Conservation (phyloP, 768 basidiomycete genomes). For the Naganishia friedmannii region DNA sequence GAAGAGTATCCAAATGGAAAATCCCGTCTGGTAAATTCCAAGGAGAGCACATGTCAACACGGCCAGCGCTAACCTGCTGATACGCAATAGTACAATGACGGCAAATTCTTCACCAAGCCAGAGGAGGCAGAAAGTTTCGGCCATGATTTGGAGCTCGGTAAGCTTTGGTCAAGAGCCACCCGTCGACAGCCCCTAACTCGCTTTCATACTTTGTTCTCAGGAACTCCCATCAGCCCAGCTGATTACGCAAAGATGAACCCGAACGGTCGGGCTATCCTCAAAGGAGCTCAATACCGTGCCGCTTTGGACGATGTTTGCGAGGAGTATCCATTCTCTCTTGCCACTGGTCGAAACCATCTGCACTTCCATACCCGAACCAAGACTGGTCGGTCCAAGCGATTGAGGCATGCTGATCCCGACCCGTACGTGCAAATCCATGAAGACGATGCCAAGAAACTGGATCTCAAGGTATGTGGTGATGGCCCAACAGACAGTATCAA, state of each 20-base stretch:
- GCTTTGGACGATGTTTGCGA: constrained; percentile 30
- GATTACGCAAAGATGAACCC: constrained; percentile 34
- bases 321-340: constrained; percentile 34
- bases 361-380: constrained; percentile 38
- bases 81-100: constrained; percentile 32
- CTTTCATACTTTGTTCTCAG: constrained; percentile 22
- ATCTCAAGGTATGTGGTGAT: constrained; percentile 16
- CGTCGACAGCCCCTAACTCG: not conserved
- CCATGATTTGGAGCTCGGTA: constrained; percentile 27
- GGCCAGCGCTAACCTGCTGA: not conserved
- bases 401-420: constrained; percentile 35
- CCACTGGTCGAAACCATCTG: constrained; percentile 32
- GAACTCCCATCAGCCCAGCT: constrained; percentile 33
- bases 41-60: not conserved
- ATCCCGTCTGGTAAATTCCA: constrained; percentile 17
- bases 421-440: constrained; percentile 34
- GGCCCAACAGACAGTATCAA: not conserved
- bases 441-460: constrained; percentile 34
- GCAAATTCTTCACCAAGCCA: constrained; percentile 32
- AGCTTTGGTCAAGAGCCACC: not conserved
- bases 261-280: constrained; percentile 37
- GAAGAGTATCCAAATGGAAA: constrained; percentile 29
- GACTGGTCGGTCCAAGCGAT: constrained; percentile 33
- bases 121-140: constrained; percentile 34
- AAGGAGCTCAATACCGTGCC: constrained; percentile 32